Evolutionary conservation across 75 land plant genomes (phyloP).

Genomic region (Picea glauca): DNA sequence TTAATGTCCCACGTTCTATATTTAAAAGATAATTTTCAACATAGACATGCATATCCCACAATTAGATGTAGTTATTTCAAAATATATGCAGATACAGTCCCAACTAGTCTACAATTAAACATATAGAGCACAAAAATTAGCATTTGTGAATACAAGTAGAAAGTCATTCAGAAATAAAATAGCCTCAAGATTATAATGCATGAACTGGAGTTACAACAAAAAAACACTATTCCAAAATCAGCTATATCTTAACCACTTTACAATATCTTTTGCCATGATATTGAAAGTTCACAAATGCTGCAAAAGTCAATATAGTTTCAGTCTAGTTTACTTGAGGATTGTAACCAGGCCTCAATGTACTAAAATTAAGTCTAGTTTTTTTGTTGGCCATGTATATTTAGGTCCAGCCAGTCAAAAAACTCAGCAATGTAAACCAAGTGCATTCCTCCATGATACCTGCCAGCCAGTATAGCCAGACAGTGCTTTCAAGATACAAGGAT

Average conservation of each 20-base stretch:
- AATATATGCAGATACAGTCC: background rate
- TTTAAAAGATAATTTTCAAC: background rate
- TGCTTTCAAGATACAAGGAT: background rate
- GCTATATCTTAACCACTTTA: background rate
- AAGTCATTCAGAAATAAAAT: background rate
- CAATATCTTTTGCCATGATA: background rate
- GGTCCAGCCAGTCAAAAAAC: background rate
- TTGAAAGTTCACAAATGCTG: background rate
- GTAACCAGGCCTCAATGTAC: background rate
- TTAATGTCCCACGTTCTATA: background rate
- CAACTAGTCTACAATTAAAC: background rate
- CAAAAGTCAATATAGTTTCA: background rate
- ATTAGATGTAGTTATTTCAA: background rate
- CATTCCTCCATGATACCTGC: background rate
- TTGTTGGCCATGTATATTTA: background rate
- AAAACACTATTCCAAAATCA: background rate
- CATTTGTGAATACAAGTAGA: background rate
- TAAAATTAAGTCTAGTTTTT: background rate
- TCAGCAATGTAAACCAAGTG: background rate
- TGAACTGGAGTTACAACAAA: background rate
- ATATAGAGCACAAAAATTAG: background rate
- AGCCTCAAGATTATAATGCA: background rate
- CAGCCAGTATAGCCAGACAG: background rate
- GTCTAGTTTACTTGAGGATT: background rate
- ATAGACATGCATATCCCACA: background rate